These are phyloP conservation scores for Escovopsis sp. DNA, from an alignment of 2,329 filamentous ascomycete genomes.

Conservation along the genomic window DNA sequence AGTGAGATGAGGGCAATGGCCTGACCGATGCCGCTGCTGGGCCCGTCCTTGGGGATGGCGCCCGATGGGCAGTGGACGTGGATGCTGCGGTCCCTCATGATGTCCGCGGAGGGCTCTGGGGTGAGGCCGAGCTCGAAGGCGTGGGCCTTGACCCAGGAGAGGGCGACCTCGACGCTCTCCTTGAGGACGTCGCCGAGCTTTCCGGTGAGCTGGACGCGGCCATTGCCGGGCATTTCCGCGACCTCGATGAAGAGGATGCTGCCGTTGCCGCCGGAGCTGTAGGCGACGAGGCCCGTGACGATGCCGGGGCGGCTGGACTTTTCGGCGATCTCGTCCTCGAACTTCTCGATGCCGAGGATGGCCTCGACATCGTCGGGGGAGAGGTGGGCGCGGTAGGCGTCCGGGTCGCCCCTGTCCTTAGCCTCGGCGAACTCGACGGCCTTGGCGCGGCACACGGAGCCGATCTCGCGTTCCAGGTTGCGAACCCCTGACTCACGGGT, in stretches of 20 bases:
- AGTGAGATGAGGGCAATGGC: constrained; percentile 85
- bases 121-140: constrained; percentile 82
- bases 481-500: constrained; percentile 93
- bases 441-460: constrained; percentile 85
- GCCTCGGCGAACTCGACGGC: constrained; percentile 91
- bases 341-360: constrained; percentile 85
- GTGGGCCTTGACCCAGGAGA: constrained; percentile 95
- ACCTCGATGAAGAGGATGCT: constrained; percentile 98
- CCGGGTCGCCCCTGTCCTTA: constrained; percentile 54
- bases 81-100: constrained; percentile 88
- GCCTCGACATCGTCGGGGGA: constrained; percentile 70
- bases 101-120: constrained; percentile 66
- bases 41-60: constrained; percentile 87
- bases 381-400: constrained; percentile 59
- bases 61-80: constrained; percentile 95
- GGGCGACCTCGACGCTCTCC: constrained; percentile 88
- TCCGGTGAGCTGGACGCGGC: constrained; percentile 85
- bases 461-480: constrained; percentile 90
- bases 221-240: constrained; percentile 88
- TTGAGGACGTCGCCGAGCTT: constrained; percentile 95
- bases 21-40: constrained; percentile 79
- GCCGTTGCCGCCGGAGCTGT: constrained; percentile 81
- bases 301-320: constrained; percentile 73
- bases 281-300: constrained; percentile 91
- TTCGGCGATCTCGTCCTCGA: constrained; percentile 90